Evolutionary conservation across 768 basidiomycete species (phyloP).

Genomic region (Naganishia vishniacii): DNA sequence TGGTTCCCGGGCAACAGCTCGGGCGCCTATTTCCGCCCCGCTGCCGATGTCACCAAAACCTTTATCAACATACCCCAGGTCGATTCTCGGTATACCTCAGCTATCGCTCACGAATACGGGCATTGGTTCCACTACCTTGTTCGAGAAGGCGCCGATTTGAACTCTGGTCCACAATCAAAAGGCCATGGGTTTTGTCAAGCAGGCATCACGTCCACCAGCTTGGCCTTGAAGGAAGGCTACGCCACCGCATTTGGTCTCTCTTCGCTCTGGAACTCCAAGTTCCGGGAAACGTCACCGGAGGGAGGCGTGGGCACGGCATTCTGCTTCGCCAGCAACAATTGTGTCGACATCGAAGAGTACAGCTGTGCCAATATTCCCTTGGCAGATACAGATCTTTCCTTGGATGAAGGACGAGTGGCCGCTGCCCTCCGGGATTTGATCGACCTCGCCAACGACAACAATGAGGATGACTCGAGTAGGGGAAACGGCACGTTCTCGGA

Average conservation of each 20-base stretch:
- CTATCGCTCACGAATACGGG: constrained; percentile 19
- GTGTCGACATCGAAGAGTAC: constrained; percentile 6
- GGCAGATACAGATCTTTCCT: not conserved
- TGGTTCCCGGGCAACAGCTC: constrained; percentile 16
- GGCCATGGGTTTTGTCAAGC: constrained; percentile 15
- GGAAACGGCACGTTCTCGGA: not conserved
- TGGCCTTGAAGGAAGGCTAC: constrained; percentile 8
- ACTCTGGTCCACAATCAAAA: not conserved
- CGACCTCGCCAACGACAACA: constrained; percentile 7
- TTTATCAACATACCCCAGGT: constrained; percentile 14
- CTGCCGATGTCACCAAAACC: not conserved
- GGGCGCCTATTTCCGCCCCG: not conserved
- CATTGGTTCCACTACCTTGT: constrained; percentile 20
- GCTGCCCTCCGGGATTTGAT: constrained; percentile 15
- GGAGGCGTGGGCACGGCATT: not conserved
- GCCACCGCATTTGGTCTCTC: constrained; percentile 21
- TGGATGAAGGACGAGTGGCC: constrained; percentile 15
- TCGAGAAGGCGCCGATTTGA: not conserved
- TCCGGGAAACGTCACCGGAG: not conserved
- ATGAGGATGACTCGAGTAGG: not conserved
- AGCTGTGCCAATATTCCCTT: not conserved
- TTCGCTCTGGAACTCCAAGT: constrained; percentile 2
- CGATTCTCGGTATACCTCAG: constrained; percentile 4
- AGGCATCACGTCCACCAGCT: not conserved
- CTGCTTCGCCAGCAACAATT: not conserved